phyloP scores from a whole-genome alignment of 768 basidiomycete genomes.

The Trametes punicea region DNA sequence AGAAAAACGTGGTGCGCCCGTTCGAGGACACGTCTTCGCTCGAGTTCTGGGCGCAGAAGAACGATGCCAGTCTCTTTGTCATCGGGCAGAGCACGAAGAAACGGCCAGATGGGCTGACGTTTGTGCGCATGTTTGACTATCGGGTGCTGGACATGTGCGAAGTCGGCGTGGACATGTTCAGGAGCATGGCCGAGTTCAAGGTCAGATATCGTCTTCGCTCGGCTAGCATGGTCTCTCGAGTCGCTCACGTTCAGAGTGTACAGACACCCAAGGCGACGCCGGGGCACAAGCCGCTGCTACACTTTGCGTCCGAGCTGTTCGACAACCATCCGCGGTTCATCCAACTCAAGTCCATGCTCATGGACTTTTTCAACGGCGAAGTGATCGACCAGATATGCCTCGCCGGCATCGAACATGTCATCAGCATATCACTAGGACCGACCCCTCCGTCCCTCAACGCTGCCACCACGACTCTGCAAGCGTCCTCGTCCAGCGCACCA shows the following conservation, averaged over 20 bases:
- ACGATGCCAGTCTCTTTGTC: slow-evolving; percentile 90
- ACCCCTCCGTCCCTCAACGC: slow-evolving; percentile 53
- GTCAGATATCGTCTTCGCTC: slow-evolving; percentile 51
- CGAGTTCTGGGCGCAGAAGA: slow-evolving; percentile 91
- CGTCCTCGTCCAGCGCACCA: slow-evolving; percentile 19
- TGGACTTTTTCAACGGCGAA: slow-evolving; percentile 90
- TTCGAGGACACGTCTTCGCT: slow-evolving; percentile 84
- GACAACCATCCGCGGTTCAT: slow-evolving; percentile 90
- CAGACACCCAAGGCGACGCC: slow-evolving; percentile 87
- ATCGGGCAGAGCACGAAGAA: slow-evolving; percentile 94
- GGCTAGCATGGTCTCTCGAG: not conserved
- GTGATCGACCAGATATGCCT: slow-evolving; percentile 81
- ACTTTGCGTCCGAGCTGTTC: slow-evolving; percentile 94
- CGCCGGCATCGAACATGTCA: slow-evolving; percentile 81
- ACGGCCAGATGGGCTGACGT: slow-evolving; percentile 79
- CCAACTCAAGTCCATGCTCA: slow-evolving; percentile 87
- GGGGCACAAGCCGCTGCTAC: slow-evolving; percentile 89
- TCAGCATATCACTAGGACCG: slow-evolving; percentile 75
- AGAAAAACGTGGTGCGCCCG: slow-evolving; percentile 87
- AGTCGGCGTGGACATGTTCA: slow-evolving; percentile 80
- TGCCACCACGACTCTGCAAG: slow-evolving; percentile 27
- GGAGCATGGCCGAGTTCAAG: slow-evolving; percentile 80
- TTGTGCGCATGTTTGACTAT: slow-evolving; percentile 84
- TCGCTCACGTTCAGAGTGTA: not conserved
- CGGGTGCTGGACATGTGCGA: slow-evolving; percentile 94